phyloP scores from a whole-genome alignment of 495 filamentous ascomycete genomes.

The Neurospora sp. region DNA sequence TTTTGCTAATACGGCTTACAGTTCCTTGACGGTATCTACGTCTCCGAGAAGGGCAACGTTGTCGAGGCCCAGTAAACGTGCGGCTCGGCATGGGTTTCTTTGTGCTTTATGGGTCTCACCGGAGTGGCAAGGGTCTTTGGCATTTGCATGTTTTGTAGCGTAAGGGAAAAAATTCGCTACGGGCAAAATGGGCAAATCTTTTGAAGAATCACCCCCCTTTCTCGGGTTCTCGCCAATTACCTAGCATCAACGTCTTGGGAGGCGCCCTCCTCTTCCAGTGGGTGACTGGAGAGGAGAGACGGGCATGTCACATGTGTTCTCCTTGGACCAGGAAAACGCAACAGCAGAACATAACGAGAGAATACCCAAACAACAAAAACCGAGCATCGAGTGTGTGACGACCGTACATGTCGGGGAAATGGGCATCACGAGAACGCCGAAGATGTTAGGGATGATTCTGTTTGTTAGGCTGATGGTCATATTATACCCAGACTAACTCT shows the following conservation, averaged over 20 bases:
- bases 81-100: conserved; percentile 36
- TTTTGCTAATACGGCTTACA: conserved; percentile 35
- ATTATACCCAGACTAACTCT: background rate
- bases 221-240: conserved; percentile 13
- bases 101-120: conserved; percentile 33
- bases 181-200: conserved; percentile 38
- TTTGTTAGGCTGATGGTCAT: background rate
- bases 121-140: conserved; percentile 31
- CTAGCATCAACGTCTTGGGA: conserved; percentile 8
- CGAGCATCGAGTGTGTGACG: background rate
- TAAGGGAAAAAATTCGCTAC: conserved; percentile 27
- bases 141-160: conserved; percentile 52
- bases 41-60: conserved; percentile 95
- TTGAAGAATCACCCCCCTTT: conserved; percentile 16
- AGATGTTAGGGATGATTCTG: conserved; percentile 2
- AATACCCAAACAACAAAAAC: background rate
- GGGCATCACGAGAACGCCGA: background rate
- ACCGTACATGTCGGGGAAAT: background rate
- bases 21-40: conserved; percentile 99
- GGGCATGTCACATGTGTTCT: conserved; percentile 2
- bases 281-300: background rate
- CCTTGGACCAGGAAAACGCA: background rate
- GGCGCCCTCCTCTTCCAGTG: background rate
- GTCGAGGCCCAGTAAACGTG: conserved; percentile 48
- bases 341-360: background rate